Base-by-base conservation (phyloP, 768 basidiomycete species). In the Phlegmacium glaucopus region DNA sequence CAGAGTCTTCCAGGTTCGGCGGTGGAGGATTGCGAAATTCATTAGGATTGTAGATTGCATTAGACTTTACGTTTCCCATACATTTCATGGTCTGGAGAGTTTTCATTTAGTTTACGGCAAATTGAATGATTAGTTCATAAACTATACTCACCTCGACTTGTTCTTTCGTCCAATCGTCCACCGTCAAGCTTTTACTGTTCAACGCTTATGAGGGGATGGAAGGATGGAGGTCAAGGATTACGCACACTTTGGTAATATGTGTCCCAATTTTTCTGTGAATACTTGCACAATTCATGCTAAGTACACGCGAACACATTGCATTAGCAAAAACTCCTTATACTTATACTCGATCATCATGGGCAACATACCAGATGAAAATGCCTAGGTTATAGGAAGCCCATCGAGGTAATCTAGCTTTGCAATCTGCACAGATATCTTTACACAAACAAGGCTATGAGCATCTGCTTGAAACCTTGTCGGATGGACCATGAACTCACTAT, bases 221-320 rank as follows among this genome's bases (percentile, higher is more conserved):
- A 29, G 34, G 18, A 35, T 8, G 6, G 28, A 22, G 17, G 22
- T 26, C 3, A 35, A 30, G 30, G 39, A 16, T n/a, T 15, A 74
- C 80, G 62, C 74, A 94, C 91, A 97, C 90, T 81, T 96, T 94
- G 0, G 88, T 82, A 54, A 93, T 75, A 63, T 97, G 94, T 4
- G 91, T 94, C 2, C 94, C 94, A 49, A 97, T 85, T 72, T 94
- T 95, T 44, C 94, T 79, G 70, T 97, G 94, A 42, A 95, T 82
- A 49, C 87, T 87, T 12, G 94, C 94, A 62, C 94, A 97, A 55
- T 79, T 80, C 36, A 92, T 75, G 58, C 93, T 94, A 50, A 51
- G 45, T 5, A 22, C 22, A 52, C 32, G 12, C 39, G 32, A 51
- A 36, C 45, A 28, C 41, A 40, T 27, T 39, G 35, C 34, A 40